Percentiles rank a stretch among this genome's conserved stretches.
Evolutionary conservation across 2,329 filamentous ascomycete genomes (phyloP).

Genomic region (Penicillium digitatum): DNA sequence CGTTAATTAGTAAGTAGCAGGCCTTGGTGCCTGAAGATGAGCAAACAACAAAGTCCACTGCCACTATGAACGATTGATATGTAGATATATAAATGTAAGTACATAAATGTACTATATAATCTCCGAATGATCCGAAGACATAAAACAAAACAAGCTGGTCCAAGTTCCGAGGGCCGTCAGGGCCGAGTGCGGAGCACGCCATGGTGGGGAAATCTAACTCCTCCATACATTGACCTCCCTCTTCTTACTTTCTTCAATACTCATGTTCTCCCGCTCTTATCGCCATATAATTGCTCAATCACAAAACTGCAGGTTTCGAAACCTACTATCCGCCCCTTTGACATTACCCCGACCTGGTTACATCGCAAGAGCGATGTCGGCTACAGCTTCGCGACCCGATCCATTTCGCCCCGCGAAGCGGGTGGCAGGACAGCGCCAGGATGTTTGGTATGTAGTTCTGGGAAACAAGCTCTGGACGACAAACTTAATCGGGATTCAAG

Average conservation of each 20-base stretch:
- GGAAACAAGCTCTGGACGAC: neutral
- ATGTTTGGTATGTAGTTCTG: conserved; percentile 44
- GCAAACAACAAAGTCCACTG: neutral
- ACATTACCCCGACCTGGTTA: conserved; percentile 19
- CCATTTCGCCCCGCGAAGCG: conserved; percentile 47
- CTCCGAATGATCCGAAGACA: neutral
- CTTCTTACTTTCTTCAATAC: conserved; percentile 8
- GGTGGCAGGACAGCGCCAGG: conserved; percentile 49
- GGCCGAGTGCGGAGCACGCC: conserved; percentile 18
- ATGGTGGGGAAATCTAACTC: conserved; percentile 10
- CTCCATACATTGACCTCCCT: conserved; percentile 1
- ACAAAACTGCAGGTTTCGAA: neutral
- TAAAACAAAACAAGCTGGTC: neutral
- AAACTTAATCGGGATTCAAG: conserved; percentile 33
- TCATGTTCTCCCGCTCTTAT: conserved; percentile 5
- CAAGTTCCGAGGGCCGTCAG: neutral
- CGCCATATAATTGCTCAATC: conserved; percentile 1
- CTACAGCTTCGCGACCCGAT: conserved; percentile 36
- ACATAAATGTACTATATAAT: neutral
- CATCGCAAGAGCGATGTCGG: conserved; percentile 38
- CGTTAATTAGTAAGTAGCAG: conserved; percentile 2
- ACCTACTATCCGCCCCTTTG: conserved; percentile 1
- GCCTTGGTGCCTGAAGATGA: conserved; percentile 3
- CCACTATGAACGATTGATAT: neutral
- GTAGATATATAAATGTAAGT: neutral